phyloP scores from a whole-genome alignment of 495 filamentous ascomycete genomes.

The Gamarada debralockiae region DNA sequence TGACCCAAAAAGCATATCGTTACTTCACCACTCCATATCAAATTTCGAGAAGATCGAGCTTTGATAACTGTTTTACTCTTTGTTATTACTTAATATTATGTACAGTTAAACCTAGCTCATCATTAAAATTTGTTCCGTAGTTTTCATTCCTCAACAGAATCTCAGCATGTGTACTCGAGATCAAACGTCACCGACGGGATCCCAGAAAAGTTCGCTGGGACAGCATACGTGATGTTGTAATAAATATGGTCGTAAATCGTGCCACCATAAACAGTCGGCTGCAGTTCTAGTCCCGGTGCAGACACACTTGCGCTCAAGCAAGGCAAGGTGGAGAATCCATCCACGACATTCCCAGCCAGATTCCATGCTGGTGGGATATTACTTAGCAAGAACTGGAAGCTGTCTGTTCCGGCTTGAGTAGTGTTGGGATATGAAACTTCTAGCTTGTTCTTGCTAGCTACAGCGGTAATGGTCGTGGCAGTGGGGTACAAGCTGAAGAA shows the following conservation, averaged over 20 bases:
- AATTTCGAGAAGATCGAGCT: too few relatives aligned
- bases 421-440: slow-evolving; percentile 28
- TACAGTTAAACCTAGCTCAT: too few relatives aligned
- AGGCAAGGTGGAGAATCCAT: slow-evolving; percentile 15
- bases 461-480: background rate
- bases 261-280: slow-evolving; percentile 24
- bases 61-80: too few relatives aligned
- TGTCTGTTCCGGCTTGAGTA: slow-evolving; percentile 28
- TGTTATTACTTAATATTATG: too few relatives aligned
- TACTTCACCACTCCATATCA: too few relatives aligned
- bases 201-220: slow-evolving; percentile 22
- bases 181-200: slow-evolving; percentile 24
- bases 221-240: slow-evolving; percentile 31
- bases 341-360: slow-evolving; percentile 10
- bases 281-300: slow-evolving; percentile 22
- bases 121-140: too few relatives aligned
- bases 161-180: slow-evolving; percentile 28
- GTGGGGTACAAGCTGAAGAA: slow-evolving; percentile 25
- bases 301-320: slow-evolving; percentile 24
- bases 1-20: too few relatives aligned
- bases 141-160: background rate
- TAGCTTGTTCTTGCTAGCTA: slow-evolving; percentile 6
- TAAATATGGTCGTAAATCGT: slow-evolving; percentile 26
- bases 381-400: slow-evolving; percentile 27
- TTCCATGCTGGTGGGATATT: slow-evolving; percentile 28